These are phyloP conservation scores for Apiotrichum akiyoshidainum DNA, from an alignment of 1,284 basidiomycete species.

Conservation along the genomic window DNA sequence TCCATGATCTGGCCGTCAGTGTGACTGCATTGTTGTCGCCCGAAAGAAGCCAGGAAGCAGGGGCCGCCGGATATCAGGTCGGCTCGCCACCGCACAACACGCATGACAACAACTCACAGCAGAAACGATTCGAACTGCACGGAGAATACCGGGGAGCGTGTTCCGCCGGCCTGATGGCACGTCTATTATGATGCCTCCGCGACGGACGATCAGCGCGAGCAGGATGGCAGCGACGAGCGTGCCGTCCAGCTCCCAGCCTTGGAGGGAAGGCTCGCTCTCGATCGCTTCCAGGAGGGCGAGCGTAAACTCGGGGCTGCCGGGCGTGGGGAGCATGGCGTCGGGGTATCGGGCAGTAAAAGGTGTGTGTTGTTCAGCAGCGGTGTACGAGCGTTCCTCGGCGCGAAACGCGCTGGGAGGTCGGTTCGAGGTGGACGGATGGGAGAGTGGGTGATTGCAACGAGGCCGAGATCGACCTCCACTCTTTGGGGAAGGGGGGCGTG, in stretches of 20 bases:
- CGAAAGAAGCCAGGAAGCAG: not conserved
- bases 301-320: slow-evolving; percentile 11
- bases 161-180: slow-evolving; percentile 7
- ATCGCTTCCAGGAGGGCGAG: slow-evolving; percentile 10
- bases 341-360: not conserved
- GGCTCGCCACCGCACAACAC: not conserved
- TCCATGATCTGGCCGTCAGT: slow-evolving; percentile 20
- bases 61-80: not conserved
- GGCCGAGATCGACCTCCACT: too few relatives aligned
- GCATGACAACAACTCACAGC: slow-evolving; percentile 4
- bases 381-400: too few relatives aligned
- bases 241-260: slow-evolving; percentile 30
- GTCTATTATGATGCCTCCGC: slow-evolving; percentile 41
- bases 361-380: not conserved
- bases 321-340: slow-evolving; percentile 10
- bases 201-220: slow-evolving; percentile 30
- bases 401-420: too few relatives aligned
- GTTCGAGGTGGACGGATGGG: not conserved
- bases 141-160: not conserved
- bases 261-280: slow-evolving; percentile 5
- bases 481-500: not conserved
- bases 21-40: too few relatives aligned
- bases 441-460: not conserved
- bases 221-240: slow-evolving; percentile 35
- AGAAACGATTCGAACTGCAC: not conserved